These are phyloP conservation scores for Forsythia suspensa DNA, from an alignment of 257 asterid genomes.

Conservation along the genomic window DNA sequence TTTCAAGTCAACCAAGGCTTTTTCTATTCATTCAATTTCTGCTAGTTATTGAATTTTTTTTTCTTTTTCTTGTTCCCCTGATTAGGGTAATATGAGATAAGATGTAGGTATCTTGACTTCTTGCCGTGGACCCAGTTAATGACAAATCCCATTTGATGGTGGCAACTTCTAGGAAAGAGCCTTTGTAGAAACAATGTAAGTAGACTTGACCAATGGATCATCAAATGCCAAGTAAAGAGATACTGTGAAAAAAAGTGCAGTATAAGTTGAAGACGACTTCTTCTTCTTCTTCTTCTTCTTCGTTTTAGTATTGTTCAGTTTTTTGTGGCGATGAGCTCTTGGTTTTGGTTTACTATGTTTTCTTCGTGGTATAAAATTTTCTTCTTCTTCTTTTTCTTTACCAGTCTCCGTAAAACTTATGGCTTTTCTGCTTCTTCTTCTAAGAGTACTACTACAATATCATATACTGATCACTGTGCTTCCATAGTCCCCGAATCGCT, in stretches of 20 bases:
- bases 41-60: no score
- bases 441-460: neutral
- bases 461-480: conserved; percentile 52
- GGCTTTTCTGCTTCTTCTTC: conserved; percentile 9
- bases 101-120: neutral
- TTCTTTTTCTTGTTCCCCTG: neutral
- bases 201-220: neutral
- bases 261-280: neutral
- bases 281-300: neutral
- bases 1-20: neutral
- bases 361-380: conserved; percentile 16
- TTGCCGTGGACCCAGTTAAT: neutral
- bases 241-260: neutral
- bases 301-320: neutral
- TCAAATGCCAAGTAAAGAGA: neutral
- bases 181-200: neutral
- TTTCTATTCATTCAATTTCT: neutral
- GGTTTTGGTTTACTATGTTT: neutral
- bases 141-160: neutral
- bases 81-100: no score
- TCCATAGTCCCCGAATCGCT: conserved; percentile 39
- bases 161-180: neutral
- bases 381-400: conserved; percentile 27
- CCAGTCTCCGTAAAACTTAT: conserved; percentile 2
- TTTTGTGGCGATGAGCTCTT: neutral